Conservation (phyloP, 169 alveolate genomes). For the Besnoitia besnoiti region DNA sequence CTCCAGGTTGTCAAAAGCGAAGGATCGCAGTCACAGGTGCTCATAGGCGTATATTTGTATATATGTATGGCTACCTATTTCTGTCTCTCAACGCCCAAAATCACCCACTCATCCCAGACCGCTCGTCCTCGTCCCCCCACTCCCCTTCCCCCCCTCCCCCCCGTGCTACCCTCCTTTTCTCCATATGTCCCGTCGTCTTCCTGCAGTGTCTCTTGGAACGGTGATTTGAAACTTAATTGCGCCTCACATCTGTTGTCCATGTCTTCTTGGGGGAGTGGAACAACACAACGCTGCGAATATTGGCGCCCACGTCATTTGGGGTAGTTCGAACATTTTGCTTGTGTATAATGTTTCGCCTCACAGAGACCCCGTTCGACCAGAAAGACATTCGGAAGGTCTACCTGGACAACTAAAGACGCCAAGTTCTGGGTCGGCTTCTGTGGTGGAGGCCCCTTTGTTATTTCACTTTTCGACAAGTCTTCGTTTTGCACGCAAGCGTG, state of each 20-base stretch:
- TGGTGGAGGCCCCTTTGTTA: not conserved
- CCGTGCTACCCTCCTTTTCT: too few species aligned
- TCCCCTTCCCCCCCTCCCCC: too few species aligned
- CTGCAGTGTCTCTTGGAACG: too few species aligned
- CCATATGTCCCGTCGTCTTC: too few species aligned
- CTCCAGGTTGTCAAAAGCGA: too few species aligned
- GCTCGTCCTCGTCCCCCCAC: too few species aligned
- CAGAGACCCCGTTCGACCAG: conserved; percentile 44
- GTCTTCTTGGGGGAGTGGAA: not conserved
- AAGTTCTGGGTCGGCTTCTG: not conserved
- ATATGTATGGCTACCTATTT: too few species aligned
- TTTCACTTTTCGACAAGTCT: not conserved
- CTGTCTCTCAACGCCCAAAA: too few species aligned
- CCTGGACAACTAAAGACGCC: conserved; percentile 9
- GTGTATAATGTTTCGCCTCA: not conserved
- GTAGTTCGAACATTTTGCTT: not conserved
- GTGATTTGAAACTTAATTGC: too few species aligned
- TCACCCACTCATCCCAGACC: too few species aligned
- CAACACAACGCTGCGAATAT: not conserved
- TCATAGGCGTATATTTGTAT: too few species aligned
- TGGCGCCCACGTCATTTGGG: not conserved
- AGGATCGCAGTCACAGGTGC: too few species aligned
- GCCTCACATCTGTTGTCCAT: not conserved
- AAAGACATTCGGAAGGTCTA: conserved; percentile 23
- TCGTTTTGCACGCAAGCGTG: not conserved